phyloP scores from a whole-genome alignment of 2,329 filamentous ascomycete genomes.

The Diaporthe eres region DNA sequence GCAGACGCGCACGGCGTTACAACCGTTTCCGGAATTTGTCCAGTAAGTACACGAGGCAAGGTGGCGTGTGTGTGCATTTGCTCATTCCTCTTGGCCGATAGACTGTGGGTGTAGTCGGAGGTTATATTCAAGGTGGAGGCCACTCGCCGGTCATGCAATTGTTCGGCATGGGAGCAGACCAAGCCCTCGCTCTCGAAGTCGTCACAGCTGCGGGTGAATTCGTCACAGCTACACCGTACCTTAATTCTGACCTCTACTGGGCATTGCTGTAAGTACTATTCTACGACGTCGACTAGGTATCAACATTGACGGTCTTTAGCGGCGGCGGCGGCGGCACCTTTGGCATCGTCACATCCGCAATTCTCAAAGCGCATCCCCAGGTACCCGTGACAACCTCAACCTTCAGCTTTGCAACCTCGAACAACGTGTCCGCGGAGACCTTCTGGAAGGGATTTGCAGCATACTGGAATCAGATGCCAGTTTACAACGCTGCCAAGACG shows the following conservation, averaged over 20 bases:
- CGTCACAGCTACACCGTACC: conserved; percentile 54
- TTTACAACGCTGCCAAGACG: conserved; percentile 59
- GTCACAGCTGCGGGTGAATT: conserved; percentile 60
- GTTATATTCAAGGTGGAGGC: conserved; percentile 28
- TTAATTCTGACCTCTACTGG: conserved; percentile 64
- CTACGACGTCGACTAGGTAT: neutral
- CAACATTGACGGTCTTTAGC: conserved; percentile 51
- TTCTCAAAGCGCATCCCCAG: conserved; percentile 47
- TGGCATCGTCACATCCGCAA: conserved; percentile 51
- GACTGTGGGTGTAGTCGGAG: conserved; percentile 33
- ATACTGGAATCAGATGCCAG: conserved; percentile 66
- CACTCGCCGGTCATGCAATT: conserved; percentile 22
- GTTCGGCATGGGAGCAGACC: conserved; percentile 30
- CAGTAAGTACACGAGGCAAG: neutral
- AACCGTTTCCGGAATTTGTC: conserved; percentile 34
- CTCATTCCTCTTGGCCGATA: conserved; percentile 1
- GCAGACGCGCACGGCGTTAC: conserved; percentile 24
- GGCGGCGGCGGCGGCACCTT: conserved; percentile 58
- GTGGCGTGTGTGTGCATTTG: neutral
- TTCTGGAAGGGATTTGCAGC: conserved; percentile 65
- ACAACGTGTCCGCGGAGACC: conserved; percentile 64
- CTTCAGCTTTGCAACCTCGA: conserved; percentile 55
- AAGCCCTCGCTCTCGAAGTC: conserved; percentile 54
- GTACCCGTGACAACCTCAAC: conserved; percentile 43
- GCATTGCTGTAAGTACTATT: conserved; percentile 52